A percentile compares a stretch with the other conserved stretches of the same genome.
These are phyloP conservation scores for Piloderma croceum DNA, from an alignment of 768 basidiomycete genomes.

Conservation along the genomic window DNA sequence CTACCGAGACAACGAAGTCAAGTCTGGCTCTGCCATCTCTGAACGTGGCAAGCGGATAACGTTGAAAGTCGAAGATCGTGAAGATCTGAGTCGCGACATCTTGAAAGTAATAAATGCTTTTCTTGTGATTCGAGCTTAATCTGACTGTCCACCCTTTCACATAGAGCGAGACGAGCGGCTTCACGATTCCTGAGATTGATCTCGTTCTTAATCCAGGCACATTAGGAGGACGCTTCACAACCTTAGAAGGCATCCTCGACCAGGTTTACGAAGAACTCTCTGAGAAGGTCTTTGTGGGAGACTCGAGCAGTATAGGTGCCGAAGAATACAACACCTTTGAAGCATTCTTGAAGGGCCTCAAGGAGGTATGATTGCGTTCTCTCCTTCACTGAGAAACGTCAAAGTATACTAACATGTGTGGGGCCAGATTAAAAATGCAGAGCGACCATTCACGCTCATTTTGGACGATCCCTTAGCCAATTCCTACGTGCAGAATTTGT, in stretches of 20 bases:
- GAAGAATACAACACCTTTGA: conserved; percentile 60
- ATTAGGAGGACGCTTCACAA: conserved; percentile 95
- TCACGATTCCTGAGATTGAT: conserved; percentile 91
- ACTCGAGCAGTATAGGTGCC: conserved; percentile 38
- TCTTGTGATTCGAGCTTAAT: not conserved
- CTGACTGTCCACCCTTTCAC: not conserved
- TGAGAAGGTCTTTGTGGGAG: conserved; percentile 77
- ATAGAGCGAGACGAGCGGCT: conserved; percentile 89
- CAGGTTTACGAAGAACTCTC: conserved; percentile 95
- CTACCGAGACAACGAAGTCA: conserved; percentile 97
- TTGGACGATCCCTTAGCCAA: conserved; percentile 95
- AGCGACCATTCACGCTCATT: conserved; percentile 82
- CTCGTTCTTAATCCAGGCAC: conserved; percentile 89
- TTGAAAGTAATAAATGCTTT: conserved; percentile 61
- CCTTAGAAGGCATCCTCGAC: conserved; percentile 88
- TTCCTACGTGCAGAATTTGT: conserved; percentile 94
- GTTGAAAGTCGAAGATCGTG: conserved; percentile 84
- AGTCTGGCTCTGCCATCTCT: conserved; percentile 88
- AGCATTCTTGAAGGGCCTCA: conserved; percentile 69
- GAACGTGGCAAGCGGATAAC: conserved; percentile 81
- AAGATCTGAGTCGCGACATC: conserved; percentile 90
- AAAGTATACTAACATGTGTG: not conserved
- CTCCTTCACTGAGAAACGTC: no score
- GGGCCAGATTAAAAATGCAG: conserved; percentile 67
- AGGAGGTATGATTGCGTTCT: conserved; percentile 46